Base-by-base conservation (phyloP, 1,139 yeast genomes). In the Diutina ranongensis region DNA sequence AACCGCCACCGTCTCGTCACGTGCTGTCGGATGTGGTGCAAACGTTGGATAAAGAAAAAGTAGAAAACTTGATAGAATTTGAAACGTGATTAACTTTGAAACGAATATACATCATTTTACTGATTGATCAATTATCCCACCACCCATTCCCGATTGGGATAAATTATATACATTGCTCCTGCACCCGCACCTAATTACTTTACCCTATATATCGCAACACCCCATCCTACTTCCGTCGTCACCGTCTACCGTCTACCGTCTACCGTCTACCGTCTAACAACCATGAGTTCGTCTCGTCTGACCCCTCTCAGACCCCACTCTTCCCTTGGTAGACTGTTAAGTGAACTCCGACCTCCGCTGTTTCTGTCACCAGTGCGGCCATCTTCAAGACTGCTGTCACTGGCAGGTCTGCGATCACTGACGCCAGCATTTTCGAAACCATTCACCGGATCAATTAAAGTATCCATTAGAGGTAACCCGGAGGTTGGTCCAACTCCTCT, bases 21-120 rank as follows among this genome's bases (percentile, higher is more conserved):
- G 36, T 38, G 22, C 2, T 42, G 46, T 21, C 25, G 21, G n/a
- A 40, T 38, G 46, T 18, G 35, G 25, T 19, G 13, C 44, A 12
- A 16, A 10, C 32, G 9, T n/a, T 15, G 8, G 18, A 16, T 3
- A 40, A 47, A 40, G 41, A 35, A 22, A 5, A 25, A 7, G 47
- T 35, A 25, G 42, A 44, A 15, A 55, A 55, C 45, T 52, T 56
- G 45, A 56, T 55, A 36, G 58, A 57, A 45, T 57, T 56, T 48
- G 58, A 55, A 35, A 51, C 55, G 13, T 52, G 42, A 27, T n/a
- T n/a, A n/a, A n/a, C n/a, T n/a, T n/a, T n/a, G n/a, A n/a, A n/a
- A n/a, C n/a, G n/a, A n/a, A n/a, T n/a, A n/a, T n/a, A n/a, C n/a
- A n/a, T n/a, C n/a, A n/a, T n/a, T n/a, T 25, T 25, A 7, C 28